Percentiles rank a stretch among this genome's conserved stretches.
Evolutionary conservation across 2,329 filamentous ascomycete genomes (phyloP).

Genomic region (Malbranchea zuffiana): DNA sequence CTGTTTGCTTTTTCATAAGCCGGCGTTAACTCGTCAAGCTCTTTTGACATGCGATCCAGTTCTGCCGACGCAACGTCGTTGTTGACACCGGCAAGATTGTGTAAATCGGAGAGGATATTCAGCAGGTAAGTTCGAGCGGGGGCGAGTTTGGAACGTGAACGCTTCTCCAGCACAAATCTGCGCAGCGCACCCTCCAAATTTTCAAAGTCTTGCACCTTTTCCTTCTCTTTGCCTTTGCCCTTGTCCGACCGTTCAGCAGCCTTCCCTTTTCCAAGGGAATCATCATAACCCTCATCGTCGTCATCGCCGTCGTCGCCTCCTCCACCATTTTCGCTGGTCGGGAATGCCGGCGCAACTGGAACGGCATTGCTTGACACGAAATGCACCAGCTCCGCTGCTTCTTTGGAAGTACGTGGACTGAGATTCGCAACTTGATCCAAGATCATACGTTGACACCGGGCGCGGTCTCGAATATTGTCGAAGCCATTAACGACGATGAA

Average conservation of each 20-base stretch:
- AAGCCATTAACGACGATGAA: constrained; percentile 99
- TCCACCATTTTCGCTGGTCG: constrained; percentile 44
- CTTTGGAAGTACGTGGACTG: constrained; percentile 89
- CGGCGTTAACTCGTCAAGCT: constrained; percentile 74
- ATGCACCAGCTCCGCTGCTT: constrained; percentile 83
- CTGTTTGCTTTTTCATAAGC: constrained; percentile 74
- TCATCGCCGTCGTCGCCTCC: constrained; percentile 45
- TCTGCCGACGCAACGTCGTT: constrained; percentile 76
- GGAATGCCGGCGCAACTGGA: constrained; percentile 51
- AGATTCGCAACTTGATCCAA: constrained; percentile 76
- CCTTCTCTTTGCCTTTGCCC: constrained; percentile 76
- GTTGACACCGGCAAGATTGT: constrained; percentile 75
- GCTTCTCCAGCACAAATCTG: constrained; percentile 90
- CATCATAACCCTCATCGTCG: constrained; percentile 35
- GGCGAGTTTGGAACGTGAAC: constrained; percentile 86
- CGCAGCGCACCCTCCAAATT: constrained; percentile 78
- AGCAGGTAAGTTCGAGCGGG: constrained; percentile 91
- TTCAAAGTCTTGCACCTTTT: constrained; percentile 80
- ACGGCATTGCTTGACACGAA: constrained; percentile 97
- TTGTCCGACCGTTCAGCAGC: constrained; percentile 44
- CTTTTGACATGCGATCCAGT: constrained; percentile 67
- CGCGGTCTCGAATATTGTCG: constrained; percentile 84
- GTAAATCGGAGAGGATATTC: constrained; percentile 81
- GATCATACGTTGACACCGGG: constrained; percentile 83
- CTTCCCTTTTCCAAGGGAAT: constrained; percentile 17